Evolutionary conservation across 2,329 filamentous ascomycete species (phyloP).

Genomic region (Hypomyces rosellus): DNA sequence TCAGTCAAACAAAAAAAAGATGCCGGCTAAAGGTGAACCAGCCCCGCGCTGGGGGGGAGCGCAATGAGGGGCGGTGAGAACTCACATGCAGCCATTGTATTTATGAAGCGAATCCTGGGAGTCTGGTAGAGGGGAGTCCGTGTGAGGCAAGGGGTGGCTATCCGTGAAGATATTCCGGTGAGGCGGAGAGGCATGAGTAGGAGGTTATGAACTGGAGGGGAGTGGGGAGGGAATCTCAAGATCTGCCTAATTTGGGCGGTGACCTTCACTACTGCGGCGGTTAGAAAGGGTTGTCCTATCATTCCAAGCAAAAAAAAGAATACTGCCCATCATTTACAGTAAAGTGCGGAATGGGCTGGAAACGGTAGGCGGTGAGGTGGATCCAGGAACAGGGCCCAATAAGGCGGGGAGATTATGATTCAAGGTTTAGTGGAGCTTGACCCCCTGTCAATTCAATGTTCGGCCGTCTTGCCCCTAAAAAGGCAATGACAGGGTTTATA

Average conservation of each 20-base stretch:
- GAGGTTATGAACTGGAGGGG: conserved; percentile 3
- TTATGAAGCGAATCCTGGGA: conserved; percentile 3
- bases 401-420: no score
- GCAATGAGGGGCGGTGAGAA: not conserved
- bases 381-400: not conserved
- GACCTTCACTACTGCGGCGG: not conserved
- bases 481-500: not conserved
- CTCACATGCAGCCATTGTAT: conserved; percentile 19
- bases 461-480: not conserved
- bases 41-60: not conserved
- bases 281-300: not conserved
- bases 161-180: conserved; percentile 11
- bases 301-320: not conserved
- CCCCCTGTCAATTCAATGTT: not conserved
- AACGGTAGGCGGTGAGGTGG: not conserved
- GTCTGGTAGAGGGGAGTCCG: not conserved
- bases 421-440: not conserved
- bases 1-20: not conserved
- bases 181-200: conserved; percentile 10
- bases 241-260: not conserved
- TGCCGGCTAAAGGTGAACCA: not conserved
- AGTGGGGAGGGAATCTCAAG: not conserved
- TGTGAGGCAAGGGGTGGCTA: not conserved
- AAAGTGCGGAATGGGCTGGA: not conserved
- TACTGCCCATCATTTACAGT: not conserved